phyloP scores from a whole-genome alignment of 345 rosid genomes.

The Gossypium anomalum region DNA sequence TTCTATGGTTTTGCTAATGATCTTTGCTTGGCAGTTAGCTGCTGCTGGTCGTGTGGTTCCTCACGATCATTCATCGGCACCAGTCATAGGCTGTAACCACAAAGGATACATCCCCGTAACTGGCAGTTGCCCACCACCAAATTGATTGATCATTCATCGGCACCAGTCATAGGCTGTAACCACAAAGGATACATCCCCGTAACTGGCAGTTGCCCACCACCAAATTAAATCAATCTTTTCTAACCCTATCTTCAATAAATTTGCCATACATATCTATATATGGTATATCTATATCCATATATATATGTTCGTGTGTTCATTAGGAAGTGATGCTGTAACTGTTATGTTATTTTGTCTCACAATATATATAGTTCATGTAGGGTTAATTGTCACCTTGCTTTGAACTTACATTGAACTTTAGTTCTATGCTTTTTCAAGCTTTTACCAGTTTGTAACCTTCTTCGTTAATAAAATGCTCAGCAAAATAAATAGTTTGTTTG shows the following conservation, averaged over 20 bases:
- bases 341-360: neutral
- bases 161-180: no score
- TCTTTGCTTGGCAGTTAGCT: no score
- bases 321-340: neutral
- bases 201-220: neutral
- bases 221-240: neutral
- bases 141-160: neutral
- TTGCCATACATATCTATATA: neutral
- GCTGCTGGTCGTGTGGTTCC: no score
- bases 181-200: neutral
- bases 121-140: neutral
- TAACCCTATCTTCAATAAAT: neutral
- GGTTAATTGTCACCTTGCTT: no score
- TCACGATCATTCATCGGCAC: no score
- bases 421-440: neutral
- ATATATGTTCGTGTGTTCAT: neutral
- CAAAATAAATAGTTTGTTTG: no score
- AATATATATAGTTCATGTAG: no score
- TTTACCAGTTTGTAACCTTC: no score
- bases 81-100: no score
- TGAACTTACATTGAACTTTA: neutral
- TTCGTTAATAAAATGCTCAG: no score
- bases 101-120: neutral
- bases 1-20: no score
- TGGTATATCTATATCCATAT: no score